Evolutionary conservation across 164 flowering plant genomes (phyloP).

Genomic region (Chloranthus sessilifolius): DNA sequence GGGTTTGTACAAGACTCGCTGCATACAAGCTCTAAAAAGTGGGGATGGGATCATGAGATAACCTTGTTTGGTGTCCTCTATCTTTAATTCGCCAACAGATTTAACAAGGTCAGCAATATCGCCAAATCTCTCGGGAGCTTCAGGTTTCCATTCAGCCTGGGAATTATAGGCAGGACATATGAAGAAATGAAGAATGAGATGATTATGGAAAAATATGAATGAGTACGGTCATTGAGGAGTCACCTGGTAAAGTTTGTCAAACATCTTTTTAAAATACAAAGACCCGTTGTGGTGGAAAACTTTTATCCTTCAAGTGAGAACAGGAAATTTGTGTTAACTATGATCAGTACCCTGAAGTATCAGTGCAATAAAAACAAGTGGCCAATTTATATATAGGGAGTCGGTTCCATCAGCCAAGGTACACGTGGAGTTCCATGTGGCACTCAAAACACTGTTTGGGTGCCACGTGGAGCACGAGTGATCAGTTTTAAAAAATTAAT

Average conservation of each 20-base stretch:
- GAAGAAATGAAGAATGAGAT: neutral
- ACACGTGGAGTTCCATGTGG: too few relatives aligned
- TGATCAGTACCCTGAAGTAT: neutral
- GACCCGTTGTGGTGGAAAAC: constrained; percentile 83
- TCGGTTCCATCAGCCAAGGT: too few relatives aligned
- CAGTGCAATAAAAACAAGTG: neutral
- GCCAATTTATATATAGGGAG: too few relatives aligned
- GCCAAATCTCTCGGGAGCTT: constrained; percentile 26
- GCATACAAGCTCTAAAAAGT: too few relatives aligned
- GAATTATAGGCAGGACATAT: neutral
- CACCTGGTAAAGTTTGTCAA: constrained; percentile 92
- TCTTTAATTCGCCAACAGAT: constrained; percentile 18
- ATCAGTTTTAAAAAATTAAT: too few relatives aligned
- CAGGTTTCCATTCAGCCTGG: constrained; percentile 42
- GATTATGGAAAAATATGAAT: neutral
- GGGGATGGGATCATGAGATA: neutral
- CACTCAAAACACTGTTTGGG: too few relatives aligned
- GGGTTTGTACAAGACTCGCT: too few relatives aligned
- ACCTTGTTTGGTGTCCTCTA: constrained; percentile 22
- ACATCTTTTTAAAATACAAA: constrained; percentile 75
- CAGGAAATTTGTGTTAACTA: neutral
- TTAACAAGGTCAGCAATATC: constrained; percentile 26
- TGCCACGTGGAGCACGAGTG: too few relatives aligned
- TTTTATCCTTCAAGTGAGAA: constrained; percentile 58
- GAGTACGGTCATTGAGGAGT: constrained; percentile 4